Evolutionary conservation across 2,329 filamentous ascomycete genomes (phyloP).

Genomic region (Magnaporthales sp.): DNA sequence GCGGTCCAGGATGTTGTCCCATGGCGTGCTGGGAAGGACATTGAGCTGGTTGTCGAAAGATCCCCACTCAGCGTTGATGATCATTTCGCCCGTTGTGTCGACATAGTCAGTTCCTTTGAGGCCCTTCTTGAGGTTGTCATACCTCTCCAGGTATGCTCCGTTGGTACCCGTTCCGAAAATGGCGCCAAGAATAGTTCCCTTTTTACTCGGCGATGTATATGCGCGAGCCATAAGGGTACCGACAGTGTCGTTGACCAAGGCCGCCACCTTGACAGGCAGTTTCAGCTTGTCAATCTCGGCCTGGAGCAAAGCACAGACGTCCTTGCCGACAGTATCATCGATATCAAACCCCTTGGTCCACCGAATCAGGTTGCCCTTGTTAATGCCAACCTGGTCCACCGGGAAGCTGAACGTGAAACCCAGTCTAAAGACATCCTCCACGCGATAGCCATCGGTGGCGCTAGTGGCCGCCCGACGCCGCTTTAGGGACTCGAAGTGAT

Average conservation of each 20-base stretch:
- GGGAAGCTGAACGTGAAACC: constrained; percentile 99
- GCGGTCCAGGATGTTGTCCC: constrained; percentile 70
- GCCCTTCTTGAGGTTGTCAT: constrained; percentile 74
- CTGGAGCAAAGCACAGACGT: constrained; percentile 87
- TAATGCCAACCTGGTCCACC: constrained; percentile 87
- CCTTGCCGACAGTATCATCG: constrained; percentile 84
- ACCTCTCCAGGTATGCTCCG: constrained; percentile 92
- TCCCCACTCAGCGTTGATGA: constrained; percentile 97
- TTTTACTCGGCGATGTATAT: constrained; percentile 85
- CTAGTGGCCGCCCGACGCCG: constrained; percentile 54
- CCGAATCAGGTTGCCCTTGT: constrained; percentile 85
- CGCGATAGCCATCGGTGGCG: constrained; percentile 48
- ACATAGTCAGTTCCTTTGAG: constrained; percentile 60
- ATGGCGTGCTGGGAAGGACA: constrained; percentile 77
- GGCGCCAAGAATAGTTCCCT: constrained; percentile 79
- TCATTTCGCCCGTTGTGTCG: constrained; percentile 80
- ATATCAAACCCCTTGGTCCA: constrained; percentile 99
- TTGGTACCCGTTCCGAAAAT: constrained; percentile 98
- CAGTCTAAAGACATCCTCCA: constrained; percentile 79
- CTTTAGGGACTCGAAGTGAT: constrained; percentile 69
- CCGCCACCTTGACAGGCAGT: constrained; percentile 88
- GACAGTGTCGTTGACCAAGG: constrained; percentile 94
- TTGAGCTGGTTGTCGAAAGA: constrained; percentile 93
- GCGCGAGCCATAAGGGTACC: constrained; percentile 96
- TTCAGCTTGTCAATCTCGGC: constrained; percentile 77